Evolutionary conservation across 2,329 filamentous ascomycete genomes (phyloP), one percentile per base, ranked within the genome.

Genomic region (Microdochium nivale): DNA sequence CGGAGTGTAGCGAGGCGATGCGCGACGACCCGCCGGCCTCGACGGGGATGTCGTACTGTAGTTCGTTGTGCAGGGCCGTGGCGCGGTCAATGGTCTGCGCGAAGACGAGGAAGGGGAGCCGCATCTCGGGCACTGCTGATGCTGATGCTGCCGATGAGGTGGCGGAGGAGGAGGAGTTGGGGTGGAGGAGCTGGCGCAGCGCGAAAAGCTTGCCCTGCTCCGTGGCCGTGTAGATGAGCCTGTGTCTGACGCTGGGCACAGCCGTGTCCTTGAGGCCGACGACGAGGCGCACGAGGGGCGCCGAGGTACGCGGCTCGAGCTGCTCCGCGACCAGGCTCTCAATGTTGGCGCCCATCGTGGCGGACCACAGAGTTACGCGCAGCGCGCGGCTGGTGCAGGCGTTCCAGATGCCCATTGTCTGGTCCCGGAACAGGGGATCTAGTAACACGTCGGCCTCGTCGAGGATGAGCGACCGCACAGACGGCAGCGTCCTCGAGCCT

Each of bases 211-310:
- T 99, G 54, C 94, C 94, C 62, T 89, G 84, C 67, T 99, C 94
- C 4, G 88, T 95, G 47, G 90, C 94, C 32, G 90, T 89, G 69
- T 97, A 99, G 27, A 86, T 83, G 25, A 99, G 83, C 59, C 86
- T 87, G 72, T 99, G 94, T 27, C 85, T 79, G 56, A 99, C 87
- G 61, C 95, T 96, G 43, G 94, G 91, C 49, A 99, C 87, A 2
- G 92, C 91, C 2, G 90, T 91, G 69, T 99, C 94, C 70, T 97
- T 97, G 48, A 99, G 75, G 3, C 94, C 94, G n/a, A 97, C 90
- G 5, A 99, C 90, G 5, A 97, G 77, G 46, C 94, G 86, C 56
- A 97, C 68, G 2, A 96, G 74, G 23, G 76, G 83, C 55, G 70
- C 75, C 25, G 63, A 62, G 13, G 59, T 56, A 33, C 84, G 77